Evolutionary conservation across 768 basidiomycete genomes (phyloP).

Genomic region (Daedalea quercina): DNA sequence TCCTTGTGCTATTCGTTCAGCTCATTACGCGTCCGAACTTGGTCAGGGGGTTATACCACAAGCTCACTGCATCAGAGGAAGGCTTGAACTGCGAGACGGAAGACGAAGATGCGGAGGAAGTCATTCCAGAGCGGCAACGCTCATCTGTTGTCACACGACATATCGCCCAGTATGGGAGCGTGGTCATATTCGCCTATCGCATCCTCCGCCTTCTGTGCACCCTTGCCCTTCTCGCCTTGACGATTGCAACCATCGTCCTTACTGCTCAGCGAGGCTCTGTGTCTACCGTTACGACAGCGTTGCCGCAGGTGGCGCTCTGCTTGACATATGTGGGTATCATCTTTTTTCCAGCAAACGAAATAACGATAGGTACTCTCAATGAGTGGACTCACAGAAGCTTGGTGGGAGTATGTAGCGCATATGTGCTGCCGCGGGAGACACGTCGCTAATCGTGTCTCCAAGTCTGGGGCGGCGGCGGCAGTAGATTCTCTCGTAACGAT

Average conservation of each 20-base stretch:
- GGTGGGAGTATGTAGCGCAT: too few relatives aligned
- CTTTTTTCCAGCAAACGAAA: too few relatives aligned
- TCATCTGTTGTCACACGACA: slow-evolving; percentile 22
- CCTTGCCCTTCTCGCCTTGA: slow-evolving; percentile 41
- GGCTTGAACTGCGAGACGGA: background rate
- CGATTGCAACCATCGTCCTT: slow-evolving; percentile 34
- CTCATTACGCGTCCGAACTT: slow-evolving; percentile 5
- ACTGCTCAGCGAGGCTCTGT: slow-evolving; percentile 8
- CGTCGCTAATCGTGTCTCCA: too few relatives aligned
- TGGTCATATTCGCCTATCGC: slow-evolving; percentile 40
- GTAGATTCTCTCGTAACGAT: too few relatives aligned
- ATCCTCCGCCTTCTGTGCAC: slow-evolving; percentile 38
- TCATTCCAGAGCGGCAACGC: background rate
- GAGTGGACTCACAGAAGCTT: too few relatives aligned
- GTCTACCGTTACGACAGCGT: background rate
- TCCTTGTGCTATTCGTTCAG: slow-evolving; percentile 8
- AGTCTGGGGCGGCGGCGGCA: too few relatives aligned
- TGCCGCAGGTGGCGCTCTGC: slow-evolving; percentile 9
- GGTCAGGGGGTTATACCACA: slow-evolving; percentile 4
- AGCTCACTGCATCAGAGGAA: slow-evolving; percentile 2
- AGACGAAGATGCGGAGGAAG: slow-evolving; percentile 4
- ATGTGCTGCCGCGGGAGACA: too few relatives aligned
- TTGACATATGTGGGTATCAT: slow-evolving; percentile 13
- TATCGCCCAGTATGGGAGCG: slow-evolving; percentile 38
- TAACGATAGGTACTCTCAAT: too few relatives aligned